phyloP scores from a whole-genome alignment of 1,139 yeast species.

The Kodamaea alishanica region DNA sequence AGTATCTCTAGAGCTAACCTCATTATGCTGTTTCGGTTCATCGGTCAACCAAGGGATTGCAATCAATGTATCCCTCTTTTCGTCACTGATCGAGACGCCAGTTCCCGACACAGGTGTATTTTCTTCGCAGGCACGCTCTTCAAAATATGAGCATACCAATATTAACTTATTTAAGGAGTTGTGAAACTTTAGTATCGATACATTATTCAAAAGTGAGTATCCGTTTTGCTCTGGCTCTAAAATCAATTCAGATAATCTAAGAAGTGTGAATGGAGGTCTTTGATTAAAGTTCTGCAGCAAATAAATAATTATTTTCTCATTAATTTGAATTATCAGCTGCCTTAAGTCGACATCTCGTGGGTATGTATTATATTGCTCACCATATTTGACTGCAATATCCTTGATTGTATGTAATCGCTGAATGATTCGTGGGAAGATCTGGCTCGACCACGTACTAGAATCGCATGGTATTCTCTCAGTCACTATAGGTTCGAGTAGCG shows the following conservation, averaged over 20 bases:
- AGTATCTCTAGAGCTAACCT: too few species aligned
- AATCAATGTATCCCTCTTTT: constrained; percentile 19
- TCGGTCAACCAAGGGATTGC: constrained; percentile 48
- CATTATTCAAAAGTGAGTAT: constrained; percentile 27
- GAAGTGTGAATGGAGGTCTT: constrained; percentile 57
- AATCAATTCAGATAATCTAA: constrained; percentile 53
- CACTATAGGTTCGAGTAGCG: constrained; percentile 10
- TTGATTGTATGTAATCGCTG: constrained; percentile 8
- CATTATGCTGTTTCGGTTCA: constrained; percentile 12
- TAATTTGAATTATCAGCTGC: constrained; percentile 12
- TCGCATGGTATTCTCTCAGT: constrained; percentile 10
- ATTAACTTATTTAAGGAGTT: constrained; percentile 29
- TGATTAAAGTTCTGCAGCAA: constrained; percentile 26
- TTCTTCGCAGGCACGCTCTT: constrained; percentile 21
- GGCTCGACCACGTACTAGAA: constrained; percentile 9
- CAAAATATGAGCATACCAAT: constrained; percentile 26
- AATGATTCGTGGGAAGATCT: constrained; percentile 13
- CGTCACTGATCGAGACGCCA: background rate
- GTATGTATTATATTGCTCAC: constrained; percentile 12
- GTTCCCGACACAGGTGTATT: background rate
- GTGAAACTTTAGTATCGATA: constrained; percentile 24
- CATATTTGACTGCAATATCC: constrained; percentile 9
- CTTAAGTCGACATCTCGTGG: constrained; percentile 17
- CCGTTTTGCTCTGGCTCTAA: constrained; percentile 33
- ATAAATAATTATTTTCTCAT: constrained; percentile 16